A percentile compares a stretch with the other conserved stretches of the same genome.
Conservation (phyloP, 805 yeast species). For the Candida chauliodis region DNA sequence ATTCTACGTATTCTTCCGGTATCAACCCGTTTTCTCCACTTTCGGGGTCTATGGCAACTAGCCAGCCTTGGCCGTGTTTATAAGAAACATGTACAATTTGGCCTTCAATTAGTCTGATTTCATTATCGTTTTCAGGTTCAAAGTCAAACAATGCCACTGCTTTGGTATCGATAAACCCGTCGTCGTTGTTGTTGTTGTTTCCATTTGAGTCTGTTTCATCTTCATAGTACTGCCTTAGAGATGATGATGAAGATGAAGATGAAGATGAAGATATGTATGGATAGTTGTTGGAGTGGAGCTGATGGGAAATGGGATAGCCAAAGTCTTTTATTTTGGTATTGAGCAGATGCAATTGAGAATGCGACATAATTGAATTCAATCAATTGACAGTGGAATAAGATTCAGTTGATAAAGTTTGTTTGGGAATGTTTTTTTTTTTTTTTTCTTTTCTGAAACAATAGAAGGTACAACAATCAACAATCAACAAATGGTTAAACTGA, state of each 20-base stretch:
- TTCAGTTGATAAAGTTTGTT: too few relatives aligned
- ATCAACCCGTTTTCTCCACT: slow-evolving; percentile 86
- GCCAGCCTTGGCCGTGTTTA: slow-evolving; percentile 98
- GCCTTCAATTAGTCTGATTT: slow-evolving; percentile 71
- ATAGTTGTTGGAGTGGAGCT: slow-evolving; percentile 60
- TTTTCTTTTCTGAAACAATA: too few relatives aligned
- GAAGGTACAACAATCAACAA: too few relatives aligned
- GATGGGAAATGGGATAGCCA: slow-evolving; percentile 70
- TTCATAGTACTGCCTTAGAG: background rate
- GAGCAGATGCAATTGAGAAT: slow-evolving; percentile 12
- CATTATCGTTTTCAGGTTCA: slow-evolving; percentile 91
- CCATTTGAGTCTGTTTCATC: slow-evolving; percentile 1
- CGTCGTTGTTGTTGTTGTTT: background rate
- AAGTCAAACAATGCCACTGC: slow-evolving; percentile 91
- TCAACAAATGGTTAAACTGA: too few relatives aligned
- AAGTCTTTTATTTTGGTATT: slow-evolving; percentile 65
- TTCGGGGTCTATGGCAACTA: slow-evolving; percentile 79
- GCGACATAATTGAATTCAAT: background rate
- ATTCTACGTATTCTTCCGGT: slow-evolving; percentile 88
- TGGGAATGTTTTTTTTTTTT: background rate
- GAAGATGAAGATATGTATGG: background rate
- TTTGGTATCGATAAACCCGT: slow-evolving; percentile 35
- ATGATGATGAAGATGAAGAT: slow-evolving; percentile 2
- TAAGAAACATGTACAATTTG: slow-evolving; percentile 83
- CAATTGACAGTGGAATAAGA: background rate